Percentiles rank a stretch among this genome's conserved stretches.
Evolutionary conservation across 2,329 filamentous ascomycete species (phyloP).

Genomic region (Xylariaceae sp.): DNA sequence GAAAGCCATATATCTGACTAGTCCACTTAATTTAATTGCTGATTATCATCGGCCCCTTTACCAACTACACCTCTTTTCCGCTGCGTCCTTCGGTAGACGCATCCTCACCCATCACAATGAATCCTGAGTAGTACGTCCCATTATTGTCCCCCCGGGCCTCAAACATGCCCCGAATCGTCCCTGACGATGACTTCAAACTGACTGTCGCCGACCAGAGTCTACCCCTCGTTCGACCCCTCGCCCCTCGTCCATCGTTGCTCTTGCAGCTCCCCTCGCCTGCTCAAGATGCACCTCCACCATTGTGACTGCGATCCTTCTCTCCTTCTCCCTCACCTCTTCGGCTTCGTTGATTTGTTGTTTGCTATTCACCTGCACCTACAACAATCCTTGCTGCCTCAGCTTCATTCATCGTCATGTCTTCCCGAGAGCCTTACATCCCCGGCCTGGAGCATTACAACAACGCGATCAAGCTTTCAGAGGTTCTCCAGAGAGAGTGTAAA

Average conservation of each 20-base stretch:
- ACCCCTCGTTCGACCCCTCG: conserved; percentile 25
- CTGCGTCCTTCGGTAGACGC: conserved; percentile 33
- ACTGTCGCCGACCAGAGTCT: conserved; percentile 32
- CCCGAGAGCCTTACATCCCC: conserved; percentile 13
- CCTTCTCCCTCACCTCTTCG: conserved; percentile 9
- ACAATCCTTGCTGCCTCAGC: conserved; percentile 12
- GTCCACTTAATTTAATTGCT: conserved; percentile 17
- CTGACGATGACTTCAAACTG: conserved; percentile 24
- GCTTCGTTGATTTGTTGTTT: not conserved
- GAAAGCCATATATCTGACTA: conserved; percentile 21
- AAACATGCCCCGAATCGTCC: not conserved
- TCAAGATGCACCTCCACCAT: conserved; percentile 12
- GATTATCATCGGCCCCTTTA: conserved; percentile 10
- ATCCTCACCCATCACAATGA: conserved; percentile 68
- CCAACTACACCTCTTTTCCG: conserved; percentile 22
- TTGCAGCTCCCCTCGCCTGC: conserved; percentile 7
- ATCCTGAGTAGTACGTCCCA: conserved; percentile 85
- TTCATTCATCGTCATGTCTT: conserved; percentile 24
- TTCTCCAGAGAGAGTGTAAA: conserved; percentile 19
- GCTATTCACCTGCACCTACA: not conserved
- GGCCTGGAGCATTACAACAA: conserved; percentile 34
- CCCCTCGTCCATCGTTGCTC: conserved; percentile 12
- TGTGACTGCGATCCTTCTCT: not conserved
- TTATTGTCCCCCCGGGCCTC: conserved; percentile 31
- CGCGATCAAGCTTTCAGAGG: conserved; percentile 32